Percentiles rank a stretch among this genome's conserved stretches.
Conservation (phyloP, 345 rosid species). For the Eucalyptus polyanthemos region DNA sequence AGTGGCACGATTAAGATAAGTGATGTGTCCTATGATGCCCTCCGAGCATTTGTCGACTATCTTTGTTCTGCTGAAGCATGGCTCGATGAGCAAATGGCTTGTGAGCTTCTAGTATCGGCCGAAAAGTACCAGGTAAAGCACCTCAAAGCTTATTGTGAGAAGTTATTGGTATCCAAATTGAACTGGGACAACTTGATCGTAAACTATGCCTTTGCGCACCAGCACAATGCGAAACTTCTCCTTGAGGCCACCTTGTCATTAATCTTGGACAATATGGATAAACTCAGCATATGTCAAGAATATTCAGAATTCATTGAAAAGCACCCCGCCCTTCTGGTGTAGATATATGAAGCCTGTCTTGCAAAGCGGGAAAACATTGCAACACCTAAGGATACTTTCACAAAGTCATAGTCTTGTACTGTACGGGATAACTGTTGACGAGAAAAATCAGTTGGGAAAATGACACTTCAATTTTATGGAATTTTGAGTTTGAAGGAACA, state of each 20-base stretch:
- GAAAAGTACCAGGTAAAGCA: slow-evolving; percentile 83
- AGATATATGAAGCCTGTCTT: slow-evolving; percentile 71
- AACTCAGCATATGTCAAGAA: slow-evolving; percentile 53
- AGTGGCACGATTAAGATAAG: slow-evolving; percentile 75
- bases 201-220: slow-evolving; percentile 77
- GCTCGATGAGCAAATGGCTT: slow-evolving; percentile 74
- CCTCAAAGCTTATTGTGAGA: slow-evolving; percentile 71
- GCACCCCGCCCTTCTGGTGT: slow-evolving; percentile 65
- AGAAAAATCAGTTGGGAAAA: not conserved
- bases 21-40: slow-evolving; percentile 56
- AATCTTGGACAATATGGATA: slow-evolving; percentile 76
- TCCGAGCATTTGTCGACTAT: slow-evolving; percentile 55
- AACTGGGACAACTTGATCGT: slow-evolving; percentile 64
- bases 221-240: slow-evolving; percentile 63
- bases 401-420: not conserved
- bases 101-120: slow-evolving; percentile 63
- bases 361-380: slow-evolving; percentile 67
- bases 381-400: slow-evolving; percentile 9
- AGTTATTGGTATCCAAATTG: slow-evolving; percentile 55
- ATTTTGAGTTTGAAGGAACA: not conserved
- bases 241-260: slow-evolving; percentile 50
- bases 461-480: not conserved
- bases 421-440: not conserved
- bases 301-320: slow-evolving; percentile 66
- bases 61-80: slow-evolving; percentile 74